These are phyloP conservation scores for Mrakiaceae sp. DNA, from an alignment of 1,284 basidiomycete genomes.

Conservation along the genomic window DNA sequence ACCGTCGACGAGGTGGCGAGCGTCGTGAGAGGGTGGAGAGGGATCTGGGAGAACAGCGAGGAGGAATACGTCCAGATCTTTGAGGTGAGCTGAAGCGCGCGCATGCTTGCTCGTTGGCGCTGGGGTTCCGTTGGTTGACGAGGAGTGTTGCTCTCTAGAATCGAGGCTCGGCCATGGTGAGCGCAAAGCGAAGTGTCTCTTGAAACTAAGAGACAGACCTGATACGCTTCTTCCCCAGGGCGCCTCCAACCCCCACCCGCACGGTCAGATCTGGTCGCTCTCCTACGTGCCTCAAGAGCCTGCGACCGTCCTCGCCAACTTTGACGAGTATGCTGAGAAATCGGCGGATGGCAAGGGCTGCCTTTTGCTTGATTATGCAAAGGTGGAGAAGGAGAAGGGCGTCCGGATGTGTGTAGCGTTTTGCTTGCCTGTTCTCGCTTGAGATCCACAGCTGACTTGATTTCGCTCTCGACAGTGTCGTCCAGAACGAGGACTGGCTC, in stretches of 20 bases:
- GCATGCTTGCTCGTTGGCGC: background rate
- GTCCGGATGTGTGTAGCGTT: slow-evolving; percentile 51
- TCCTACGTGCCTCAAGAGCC: slow-evolving; percentile 63
- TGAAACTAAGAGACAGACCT: background rate
- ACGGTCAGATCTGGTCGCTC: slow-evolving; percentile 83
- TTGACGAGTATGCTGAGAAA: slow-evolving; percentile 46
- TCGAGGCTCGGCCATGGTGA: too few species aligned
- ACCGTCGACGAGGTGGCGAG: slow-evolving; percentile 48
- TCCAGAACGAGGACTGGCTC: slow-evolving; percentile 65
- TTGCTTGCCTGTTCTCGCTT: background rate
- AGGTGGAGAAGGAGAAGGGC: slow-evolving; percentile 50
- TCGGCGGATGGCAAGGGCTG: slow-evolving; percentile 50
- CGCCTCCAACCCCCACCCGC: slow-evolving; percentile 90
- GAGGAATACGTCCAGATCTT: slow-evolving; percentile 77
- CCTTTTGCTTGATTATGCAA: slow-evolving; percentile 74
- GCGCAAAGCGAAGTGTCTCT: background rate
- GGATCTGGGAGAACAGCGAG: slow-evolving; percentile 46
- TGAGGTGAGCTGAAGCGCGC: slow-evolving; percentile 45
- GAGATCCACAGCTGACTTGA: too few species aligned
- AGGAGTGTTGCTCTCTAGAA: too few species aligned
- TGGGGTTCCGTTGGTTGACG: background rate
- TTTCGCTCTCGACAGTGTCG: slow-evolving; percentile 8
- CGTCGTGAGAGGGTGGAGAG: slow-evolving; percentile 66
- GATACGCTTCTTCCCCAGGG: slow-evolving; percentile 51
- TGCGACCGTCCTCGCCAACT: slow-evolving; percentile 49